These are phyloP conservation scores for Artemisia tridentata DNA, from an alignment of 129 eudicot species.

Conservation along the genomic window DNA sequence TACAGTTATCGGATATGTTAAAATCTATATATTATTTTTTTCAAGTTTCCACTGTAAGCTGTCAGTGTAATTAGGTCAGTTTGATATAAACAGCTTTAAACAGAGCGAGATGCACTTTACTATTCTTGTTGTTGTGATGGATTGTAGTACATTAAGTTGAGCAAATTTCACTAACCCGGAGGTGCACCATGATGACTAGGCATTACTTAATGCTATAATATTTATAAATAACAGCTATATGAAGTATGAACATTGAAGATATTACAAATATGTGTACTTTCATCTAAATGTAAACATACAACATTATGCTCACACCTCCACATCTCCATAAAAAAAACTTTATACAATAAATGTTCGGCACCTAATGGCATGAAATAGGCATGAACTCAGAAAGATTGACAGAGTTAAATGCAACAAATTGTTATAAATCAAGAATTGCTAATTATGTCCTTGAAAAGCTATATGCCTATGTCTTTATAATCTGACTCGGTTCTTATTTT, in stretches of 20 bases:
- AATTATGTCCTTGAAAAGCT: not conserved
- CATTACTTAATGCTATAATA: not conserved
- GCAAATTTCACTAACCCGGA: not conserved
- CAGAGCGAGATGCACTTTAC: not conserved
- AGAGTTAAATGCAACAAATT: not conserved
- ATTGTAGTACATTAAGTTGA: not conserved
- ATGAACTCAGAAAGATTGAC: not conserved
- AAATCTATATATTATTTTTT: not conserved
- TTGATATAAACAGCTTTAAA: no score
- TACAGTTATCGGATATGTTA: not conserved
- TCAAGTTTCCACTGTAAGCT: not conserved
- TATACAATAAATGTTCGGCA: not conserved
- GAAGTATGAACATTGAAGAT: slow-evolving; percentile 9
- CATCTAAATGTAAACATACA: not conserved
- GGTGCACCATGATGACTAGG: slow-evolving; percentile 12
- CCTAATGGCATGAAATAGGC: not conserved
- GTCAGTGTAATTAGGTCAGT: no score
- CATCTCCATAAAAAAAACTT: not conserved
- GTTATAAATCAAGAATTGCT: slow-evolving; percentile 7
- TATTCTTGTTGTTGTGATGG: not conserved
- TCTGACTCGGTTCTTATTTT: not conserved
- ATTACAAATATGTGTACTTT: slow-evolving; percentile 2
- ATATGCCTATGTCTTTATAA: slow-evolving; percentile 6
- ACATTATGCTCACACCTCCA: slow-evolving; percentile 9
- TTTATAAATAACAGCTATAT: not conserved